Evolutionary conservation across 495 filamentous ascomycete genomes (phyloP), one percentile per base, ranked within the genome.

Genomic region (Tirmania nivea): DNA sequence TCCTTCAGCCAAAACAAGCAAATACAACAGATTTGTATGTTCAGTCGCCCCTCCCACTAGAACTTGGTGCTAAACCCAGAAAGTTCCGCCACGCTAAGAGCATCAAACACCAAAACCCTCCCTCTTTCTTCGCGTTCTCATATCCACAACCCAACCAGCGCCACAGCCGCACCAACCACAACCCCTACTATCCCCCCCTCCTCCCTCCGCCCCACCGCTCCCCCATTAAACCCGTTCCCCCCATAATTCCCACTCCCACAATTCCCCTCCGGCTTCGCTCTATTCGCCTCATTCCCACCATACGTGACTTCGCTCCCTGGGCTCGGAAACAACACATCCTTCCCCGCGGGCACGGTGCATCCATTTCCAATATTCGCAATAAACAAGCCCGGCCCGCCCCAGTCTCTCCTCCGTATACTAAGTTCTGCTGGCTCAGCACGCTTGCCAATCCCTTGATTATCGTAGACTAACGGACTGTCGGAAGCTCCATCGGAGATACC

Each of bases 331-430:
- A 19, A 63, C 35, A 61, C 52, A 3, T 50, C 12, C 34, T 61
- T 47, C 11, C 36, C 48, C n/a, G 53, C 61, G 14, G 58, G 56
- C 12, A 61, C 56, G 11, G 20, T 17, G 25, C 62, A 64, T 37
- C 62, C 62, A 34, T 64, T 64, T 10, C 63, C 60, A 34, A 81
- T 65, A 51, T 83, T 81, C 52, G 78, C 78, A 5, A 72, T 59
- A 61, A 79, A 81, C 52, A 81, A 66, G 8, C 70, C 63, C 0
- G 80, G 80, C 42, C 73, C 39, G 39, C 39, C 39, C 17, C 12
- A 45, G 39, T 12, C 39, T 12, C 39, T 12, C 39, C 7, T 45
- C 12, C 7, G 39, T 12, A 45, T 12, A 17, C 17, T 12, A 17
- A 2, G 39, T 7, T 45, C 39, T 12, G 39, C 12, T 12, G 7